Percentiles rank a stretch among this genome's conserved stretches.
These are phyloP conservation scores for Blechomonas ayalai DNA, from an alignment of 208 protist genomes.

Conservation along the genomic window DNA sequence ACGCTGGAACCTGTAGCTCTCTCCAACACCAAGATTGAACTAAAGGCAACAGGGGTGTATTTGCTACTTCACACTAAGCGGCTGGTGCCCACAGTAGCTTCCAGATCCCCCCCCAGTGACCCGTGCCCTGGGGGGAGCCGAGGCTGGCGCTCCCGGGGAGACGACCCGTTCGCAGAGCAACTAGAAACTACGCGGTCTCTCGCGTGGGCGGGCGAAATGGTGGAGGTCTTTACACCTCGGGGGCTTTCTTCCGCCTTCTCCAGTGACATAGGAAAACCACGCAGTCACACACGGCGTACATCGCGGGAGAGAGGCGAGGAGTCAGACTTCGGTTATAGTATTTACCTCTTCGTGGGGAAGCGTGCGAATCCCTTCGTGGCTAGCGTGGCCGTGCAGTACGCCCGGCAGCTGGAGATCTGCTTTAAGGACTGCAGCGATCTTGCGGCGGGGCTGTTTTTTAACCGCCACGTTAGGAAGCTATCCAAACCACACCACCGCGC, in stretches of 20 bases:
- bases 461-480: constrained; percentile 1
- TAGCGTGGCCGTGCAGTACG: constrained; percentile 27
- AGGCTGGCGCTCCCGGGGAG: neutral
- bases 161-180: neutral
- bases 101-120: constrained; percentile 1
- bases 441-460: constrained; percentile 38
- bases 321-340: constrained; percentile 42
- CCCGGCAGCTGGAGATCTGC: constrained; percentile 17
- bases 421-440: constrained; percentile 30
- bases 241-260: constrained; percentile 39
- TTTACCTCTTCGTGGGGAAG: constrained; percentile 65
- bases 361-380: constrained; percentile 42
- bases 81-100: neutral
- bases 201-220: constrained; percentile 39
- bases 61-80: constrained; percentile 58
- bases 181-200: constrained; percentile 7
- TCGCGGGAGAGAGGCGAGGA: neutral
- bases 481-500: neutral
- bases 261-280: constrained; percentile 13
- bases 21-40: constrained; percentile 12
- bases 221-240: constrained; percentile 57
- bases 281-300: constrained; percentile 3
- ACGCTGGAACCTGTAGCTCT: constrained; percentile 37
- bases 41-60: constrained; percentile 36
- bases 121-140: neutral